Base-by-base conservation (phyloP, 148 eudicot genomes). In the Rhododendron vialii region DNA sequence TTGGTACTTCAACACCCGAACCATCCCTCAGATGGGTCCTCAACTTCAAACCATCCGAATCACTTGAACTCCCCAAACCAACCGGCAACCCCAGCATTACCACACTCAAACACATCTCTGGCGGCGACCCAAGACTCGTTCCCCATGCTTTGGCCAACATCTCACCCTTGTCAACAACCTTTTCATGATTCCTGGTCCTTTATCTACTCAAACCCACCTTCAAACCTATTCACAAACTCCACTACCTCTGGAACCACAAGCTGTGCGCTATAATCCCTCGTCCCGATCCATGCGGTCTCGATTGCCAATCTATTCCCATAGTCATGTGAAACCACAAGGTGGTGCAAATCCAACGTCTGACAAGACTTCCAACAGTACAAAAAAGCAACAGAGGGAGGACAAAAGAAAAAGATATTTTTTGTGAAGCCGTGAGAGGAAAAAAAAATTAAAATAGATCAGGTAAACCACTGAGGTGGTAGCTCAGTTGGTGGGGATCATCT, bases 261-360 rank as follows among this genome's bases (percentile, higher is more conserved):
- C 84, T 96, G 98, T 1, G 98, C 90, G 50, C 98, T 96, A 83
- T 95, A 94, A 83, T 96, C 99, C 88, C 99, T 91, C 0, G 96
- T 96, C 53, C 99, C 98, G 80, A 92, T 93, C 99, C 99, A 96
- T 0, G 95, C 90, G 47, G 98, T 96, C 90, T 95, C 97, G 0
- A 93, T 92, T 0, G 99, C 94, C 79, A 95, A 86, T 10, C 99
- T 98, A 82, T 92, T 96, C 14, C 98, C 99, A 79, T 94, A 95
- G 87, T 95, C 96, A 79, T 95, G 95, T 0, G 96, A 93, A 67
- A 96, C 99, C n/a, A 96, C 96, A 0, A 95, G 99, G 75, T 96
- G 99, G 86, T 96, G 98, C 85, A 87, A 81, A 48, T 90, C 92
- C 33, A 65, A 28, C 2, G 50, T 13, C 24, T 86, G 88, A 35